Conservation (phyloP, 768 basidiomycete species). For the Leccinum uliginosum region DNA sequence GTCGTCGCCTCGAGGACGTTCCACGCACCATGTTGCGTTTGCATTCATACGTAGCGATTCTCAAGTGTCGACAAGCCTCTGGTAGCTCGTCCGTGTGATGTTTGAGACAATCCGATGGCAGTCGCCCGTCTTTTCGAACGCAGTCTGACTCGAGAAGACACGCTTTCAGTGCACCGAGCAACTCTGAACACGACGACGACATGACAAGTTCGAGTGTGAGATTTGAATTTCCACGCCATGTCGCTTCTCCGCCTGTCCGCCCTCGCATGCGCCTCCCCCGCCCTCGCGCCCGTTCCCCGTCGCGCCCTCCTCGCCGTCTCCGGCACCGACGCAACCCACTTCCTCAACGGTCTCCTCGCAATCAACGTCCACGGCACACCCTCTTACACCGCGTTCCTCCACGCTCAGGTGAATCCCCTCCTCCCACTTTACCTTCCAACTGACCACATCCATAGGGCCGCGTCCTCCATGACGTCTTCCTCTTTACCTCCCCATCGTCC, state of each 20-base stretch:
- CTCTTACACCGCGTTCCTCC: slow-evolving; percentile 68
- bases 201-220: slow-evolving; percentile 33
- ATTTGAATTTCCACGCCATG: slow-evolving; percentile 14
- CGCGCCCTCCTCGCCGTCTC: slow-evolving; percentile 70
- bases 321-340: slow-evolving; percentile 75
- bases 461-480: slow-evolving; percentile 84
- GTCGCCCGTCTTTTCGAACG: slow-evolving; percentile 68
- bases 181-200: slow-evolving; percentile 77
- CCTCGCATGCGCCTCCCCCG: slow-evolving; percentile 46
- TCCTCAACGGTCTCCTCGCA: slow-evolving; percentile 75
- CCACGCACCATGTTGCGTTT: slow-evolving; percentile 79
- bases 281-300: slow-evolving; percentile 57
- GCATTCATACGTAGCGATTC: slow-evolving; percentile 85
- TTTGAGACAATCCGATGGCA: slow-evolving; percentile 85
- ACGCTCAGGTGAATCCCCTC: slow-evolving; percentile 57
- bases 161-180: slow-evolving; percentile 75
- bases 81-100: slow-evolving; percentile 74
- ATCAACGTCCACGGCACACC: slow-evolving; percentile 47
- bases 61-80: slow-evolving; percentile 70
- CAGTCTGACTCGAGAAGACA: slow-evolving; percentile 86
- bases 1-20: neutral
- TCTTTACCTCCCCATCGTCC: slow-evolving; percentile 56
- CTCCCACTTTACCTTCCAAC: neutral
- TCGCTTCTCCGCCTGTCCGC: slow-evolving; percentile 29
- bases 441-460: slow-evolving; percentile 59